Evolutionary conservation across 1,284 basidiomycete genomes (phyloP).

Genomic region (Papiliotrema laurentii): DNA sequence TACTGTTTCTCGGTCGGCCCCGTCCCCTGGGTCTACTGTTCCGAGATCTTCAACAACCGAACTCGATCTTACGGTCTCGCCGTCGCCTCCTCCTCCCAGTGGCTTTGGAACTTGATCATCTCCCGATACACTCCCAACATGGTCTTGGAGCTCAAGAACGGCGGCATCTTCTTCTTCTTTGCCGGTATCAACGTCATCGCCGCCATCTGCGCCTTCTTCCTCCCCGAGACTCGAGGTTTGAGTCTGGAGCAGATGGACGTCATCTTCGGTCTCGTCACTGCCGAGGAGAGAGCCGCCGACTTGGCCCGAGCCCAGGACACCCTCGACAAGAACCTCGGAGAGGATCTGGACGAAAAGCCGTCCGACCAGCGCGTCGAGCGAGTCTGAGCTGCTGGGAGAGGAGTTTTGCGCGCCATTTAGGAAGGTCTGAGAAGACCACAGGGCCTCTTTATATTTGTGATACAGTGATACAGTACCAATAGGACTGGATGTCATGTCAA

Average conservation of each 20-base stretch:
- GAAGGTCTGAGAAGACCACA: no score
- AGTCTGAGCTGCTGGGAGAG: no score
- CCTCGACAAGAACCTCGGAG: background rate
- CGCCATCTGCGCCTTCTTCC: conserved; percentile 52
- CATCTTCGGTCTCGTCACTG: conserved; percentile 62
- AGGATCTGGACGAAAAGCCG: background rate
- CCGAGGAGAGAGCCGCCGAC: conserved; percentile 56
- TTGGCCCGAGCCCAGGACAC: conserved; percentile 41
- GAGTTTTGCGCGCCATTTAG: no score
- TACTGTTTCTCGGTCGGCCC: conserved; percentile 42
- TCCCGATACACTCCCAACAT: conserved; percentile 63
- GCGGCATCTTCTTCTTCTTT: conserved; percentile 42
- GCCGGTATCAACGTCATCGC: conserved; percentile 30
- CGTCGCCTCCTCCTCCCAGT: conserved; percentile 64
- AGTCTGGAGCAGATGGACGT: conserved; percentile 50
- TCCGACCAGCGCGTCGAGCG: conserved; percentile 2
- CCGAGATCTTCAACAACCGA: conserved; percentile 75
- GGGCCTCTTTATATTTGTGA: no score
- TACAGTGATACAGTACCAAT: no score
- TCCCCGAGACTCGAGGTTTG: conserved; percentile 50
- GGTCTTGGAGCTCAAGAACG: conserved; percentile 45
- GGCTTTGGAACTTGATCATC: conserved; percentile 70
- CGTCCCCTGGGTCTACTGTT: conserved; percentile 33
- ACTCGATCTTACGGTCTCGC: conserved; percentile 71
- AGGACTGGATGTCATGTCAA: no score